Evolutionary conservation across 148 eudicot species (phyloP).

Genomic region (Vaccinium vitisidaea): DNA sequence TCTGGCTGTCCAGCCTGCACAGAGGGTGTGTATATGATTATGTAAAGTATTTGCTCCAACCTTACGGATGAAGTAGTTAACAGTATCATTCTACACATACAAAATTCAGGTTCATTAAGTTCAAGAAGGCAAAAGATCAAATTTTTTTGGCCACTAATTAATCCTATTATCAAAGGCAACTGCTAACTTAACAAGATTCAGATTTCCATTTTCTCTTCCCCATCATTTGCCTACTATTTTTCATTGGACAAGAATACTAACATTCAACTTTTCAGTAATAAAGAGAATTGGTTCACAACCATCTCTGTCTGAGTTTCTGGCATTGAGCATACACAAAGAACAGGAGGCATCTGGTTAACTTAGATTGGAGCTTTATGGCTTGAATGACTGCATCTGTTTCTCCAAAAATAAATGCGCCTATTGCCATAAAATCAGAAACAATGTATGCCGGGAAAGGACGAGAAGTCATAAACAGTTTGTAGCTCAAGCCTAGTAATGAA

Average conservation of each 20-base stretch:
- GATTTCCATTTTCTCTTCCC: not conserved
- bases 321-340: no score
- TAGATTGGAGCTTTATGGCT: no score
- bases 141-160: not conserved
- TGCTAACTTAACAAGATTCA: not conserved
- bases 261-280: not conserved
- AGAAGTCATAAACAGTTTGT: not conserved
- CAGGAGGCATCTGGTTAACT: no score
- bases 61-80: not conserved
- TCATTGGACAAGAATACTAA: not conserved
- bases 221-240: not conserved
- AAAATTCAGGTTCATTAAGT: not conserved
- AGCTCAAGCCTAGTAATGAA: not conserved
- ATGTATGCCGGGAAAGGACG: not conserved
- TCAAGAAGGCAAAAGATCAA: constrained; percentile 5
- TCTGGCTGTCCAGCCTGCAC: constrained; percentile 89
- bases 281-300: not conserved
- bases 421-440: not conserved
- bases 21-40: constrained; percentile 17
- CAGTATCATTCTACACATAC: not conserved
- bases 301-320: not conserved
- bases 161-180: not conserved
- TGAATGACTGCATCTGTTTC: no score
- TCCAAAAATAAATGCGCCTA: no score
- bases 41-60: not conserved